A percentile compares a stretch with the other conserved stretches of the same genome.
Conservation (phyloP, 2,329 filamentous ascomycete species). For the Penicillium sp. region DNA sequence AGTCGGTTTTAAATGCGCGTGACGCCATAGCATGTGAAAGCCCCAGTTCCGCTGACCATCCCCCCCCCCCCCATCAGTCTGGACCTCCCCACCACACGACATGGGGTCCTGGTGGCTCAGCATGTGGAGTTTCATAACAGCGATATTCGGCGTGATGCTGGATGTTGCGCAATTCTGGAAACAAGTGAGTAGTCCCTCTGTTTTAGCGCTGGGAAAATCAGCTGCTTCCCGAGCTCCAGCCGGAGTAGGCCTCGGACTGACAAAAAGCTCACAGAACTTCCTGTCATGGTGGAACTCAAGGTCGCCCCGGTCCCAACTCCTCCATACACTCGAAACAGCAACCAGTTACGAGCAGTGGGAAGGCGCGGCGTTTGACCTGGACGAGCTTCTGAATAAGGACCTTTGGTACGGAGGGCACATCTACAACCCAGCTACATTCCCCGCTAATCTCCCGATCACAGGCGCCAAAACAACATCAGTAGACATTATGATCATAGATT, state of each 20-base stretch:
- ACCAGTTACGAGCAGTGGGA: slow-evolving; percentile 83
- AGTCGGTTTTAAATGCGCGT: slow-evolving; percentile 5
- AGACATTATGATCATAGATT: slow-evolving; percentile 84
- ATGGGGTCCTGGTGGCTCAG: slow-evolving; percentile 27
- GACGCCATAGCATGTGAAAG: slow-evolving; percentile 28
- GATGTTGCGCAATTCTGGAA: slow-evolving; percentile 66
- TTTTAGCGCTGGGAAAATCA: not conserved
- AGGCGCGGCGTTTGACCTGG: slow-evolving; percentile 77
- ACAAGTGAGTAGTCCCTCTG: slow-evolving; percentile 44
- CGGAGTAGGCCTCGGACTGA: slow-evolving; percentile 1
- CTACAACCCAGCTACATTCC: not conserved
- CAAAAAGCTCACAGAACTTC: slow-evolving; percentile 58
- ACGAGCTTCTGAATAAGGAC: slow-evolving; percentile 76
- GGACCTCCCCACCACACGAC: slow-evolving; percentile 5
- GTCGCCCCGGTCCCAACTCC: slow-evolving; percentile 64
- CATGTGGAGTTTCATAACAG: slow-evolving; percentile 29
- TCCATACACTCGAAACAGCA: slow-evolving; percentile 65
- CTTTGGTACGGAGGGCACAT: slow-evolving; percentile 59
- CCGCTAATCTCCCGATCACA: slow-evolving; percentile 34
- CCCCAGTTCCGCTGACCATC: slow-evolving; percentile 3
- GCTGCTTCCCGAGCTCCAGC: not conserved
- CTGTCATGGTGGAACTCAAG: slow-evolving; percentile 66
- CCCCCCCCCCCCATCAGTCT: slow-evolving; percentile 1
- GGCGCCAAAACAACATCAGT: slow-evolving; percentile 78
- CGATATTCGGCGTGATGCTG: slow-evolving; percentile 58